Evolutionary conservation across 306 rosid genomes (phyloP).

Genomic region (Macrotyloma uniflorum): DNA sequence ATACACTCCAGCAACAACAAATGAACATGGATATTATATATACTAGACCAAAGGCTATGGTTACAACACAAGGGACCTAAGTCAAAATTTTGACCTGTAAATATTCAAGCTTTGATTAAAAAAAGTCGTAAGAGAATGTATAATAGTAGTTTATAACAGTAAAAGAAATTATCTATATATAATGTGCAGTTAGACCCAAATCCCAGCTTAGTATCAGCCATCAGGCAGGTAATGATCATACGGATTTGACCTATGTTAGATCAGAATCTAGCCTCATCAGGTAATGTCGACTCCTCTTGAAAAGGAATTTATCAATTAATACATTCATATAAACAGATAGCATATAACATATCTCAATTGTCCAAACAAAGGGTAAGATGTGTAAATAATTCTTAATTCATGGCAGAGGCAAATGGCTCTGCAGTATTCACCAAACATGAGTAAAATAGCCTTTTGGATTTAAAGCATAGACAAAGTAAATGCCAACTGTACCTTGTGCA

Average conservation of each 20-base stretch:
- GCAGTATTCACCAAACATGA: not conserved
- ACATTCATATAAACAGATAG: not conserved
- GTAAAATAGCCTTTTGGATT: constrained; percentile 7
- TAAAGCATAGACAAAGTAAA: not conserved
- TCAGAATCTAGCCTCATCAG: constrained; percentile 3
- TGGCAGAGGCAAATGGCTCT: not conserved
- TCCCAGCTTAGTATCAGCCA: constrained; percentile 26
- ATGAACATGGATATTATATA: not conserved
- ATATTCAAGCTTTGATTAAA: constrained; percentile 28
- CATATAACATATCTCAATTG: constrained; percentile 5
- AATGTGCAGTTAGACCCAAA: not conserved
- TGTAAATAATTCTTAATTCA: constrained; percentile 14
- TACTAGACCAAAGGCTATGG: constrained; percentile 14
- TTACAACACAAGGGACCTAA: constrained; percentile 1
- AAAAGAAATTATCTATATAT: constrained; percentile 10
- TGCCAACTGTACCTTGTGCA: not conserved
- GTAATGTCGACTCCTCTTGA: constrained; percentile 22
- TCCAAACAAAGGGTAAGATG: not conserved
- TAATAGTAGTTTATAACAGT: not conserved
- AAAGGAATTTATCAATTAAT: not conserved
- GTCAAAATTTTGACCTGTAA: constrained; percentile 10
- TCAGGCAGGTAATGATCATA: constrained; percentile 10
- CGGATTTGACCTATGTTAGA: not conserved
- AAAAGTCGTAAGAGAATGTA: constrained; percentile 9
- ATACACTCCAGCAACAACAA: constrained; percentile 8